A percentile compares a stretch with the other conserved stretches of the same genome.
These are phyloP conservation scores for Sclerotinia sclerotiorum DNA, from an alignment of 2,329 filamentous ascomycete species.

Conservation along the genomic window DNA sequence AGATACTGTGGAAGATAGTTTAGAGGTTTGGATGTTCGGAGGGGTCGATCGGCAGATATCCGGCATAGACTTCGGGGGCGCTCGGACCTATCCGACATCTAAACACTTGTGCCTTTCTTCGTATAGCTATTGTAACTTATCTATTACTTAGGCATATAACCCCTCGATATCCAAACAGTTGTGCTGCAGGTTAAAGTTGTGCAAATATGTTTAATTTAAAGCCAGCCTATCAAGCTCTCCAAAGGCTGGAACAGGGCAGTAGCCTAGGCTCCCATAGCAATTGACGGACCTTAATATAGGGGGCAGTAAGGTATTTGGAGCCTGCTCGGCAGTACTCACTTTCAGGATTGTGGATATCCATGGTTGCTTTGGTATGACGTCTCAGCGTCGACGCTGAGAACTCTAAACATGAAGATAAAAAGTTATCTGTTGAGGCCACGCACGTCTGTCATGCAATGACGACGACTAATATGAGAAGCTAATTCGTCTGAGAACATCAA, in stretches of 20 bases:
- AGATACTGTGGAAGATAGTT: neutral
- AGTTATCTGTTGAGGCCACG: neutral
- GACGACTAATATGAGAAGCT: neutral
- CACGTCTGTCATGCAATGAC: neutral
- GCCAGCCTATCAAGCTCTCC: no score
- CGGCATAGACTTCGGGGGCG: neutral
- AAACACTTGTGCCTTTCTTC: neutral
- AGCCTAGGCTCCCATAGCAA: no score
- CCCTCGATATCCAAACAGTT: no score
- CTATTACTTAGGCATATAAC: no score
- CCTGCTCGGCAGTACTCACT: neutral
- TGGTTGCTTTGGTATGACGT: neutral
- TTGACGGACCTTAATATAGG: no score
- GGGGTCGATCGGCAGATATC: constrained; percentile 2
- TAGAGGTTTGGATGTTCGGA: neutral
- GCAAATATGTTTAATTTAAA: no score
- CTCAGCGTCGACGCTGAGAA: no score
- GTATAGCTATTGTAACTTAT: no score
- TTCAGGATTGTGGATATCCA: neutral
- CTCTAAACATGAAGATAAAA: neutral
- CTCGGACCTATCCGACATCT: neutral
- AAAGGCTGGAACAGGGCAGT: no score
- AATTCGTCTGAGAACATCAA: neutral
- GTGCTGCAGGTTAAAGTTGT: no score
- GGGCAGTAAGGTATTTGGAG: neutral